Conservation (phyloP, 768 basidiomycete species). For the Rhodotorula paludigena region DNA sequence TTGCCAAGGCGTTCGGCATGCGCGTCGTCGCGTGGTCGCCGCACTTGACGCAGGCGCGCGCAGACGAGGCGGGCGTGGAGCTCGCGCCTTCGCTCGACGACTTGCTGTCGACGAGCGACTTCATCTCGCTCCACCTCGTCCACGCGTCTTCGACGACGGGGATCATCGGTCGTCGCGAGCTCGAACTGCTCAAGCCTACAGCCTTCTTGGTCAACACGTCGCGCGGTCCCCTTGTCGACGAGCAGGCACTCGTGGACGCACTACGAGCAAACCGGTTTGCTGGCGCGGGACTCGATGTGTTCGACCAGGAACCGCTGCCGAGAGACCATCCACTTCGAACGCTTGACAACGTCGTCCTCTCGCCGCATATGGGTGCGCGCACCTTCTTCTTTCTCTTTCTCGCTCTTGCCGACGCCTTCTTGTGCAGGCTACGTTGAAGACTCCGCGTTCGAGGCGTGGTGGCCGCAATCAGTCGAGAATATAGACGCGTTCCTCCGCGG, state of each 20-base stretch:
- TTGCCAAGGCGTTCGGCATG: conserved; percentile 59
- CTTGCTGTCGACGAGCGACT: conserved; percentile 56
- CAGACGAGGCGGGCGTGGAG: conserved; percentile 55
- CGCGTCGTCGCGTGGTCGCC: conserved; percentile 63
- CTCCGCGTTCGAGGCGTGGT: conserved; percentile 51
- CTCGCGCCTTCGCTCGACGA: conserved; percentile 55
- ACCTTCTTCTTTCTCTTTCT: too few relatives aligned
- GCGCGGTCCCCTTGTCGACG: conserved; percentile 63
- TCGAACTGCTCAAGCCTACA: conserved; percentile 57
- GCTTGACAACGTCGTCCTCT: conserved; percentile 57
- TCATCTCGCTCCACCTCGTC: conserved; percentile 62
- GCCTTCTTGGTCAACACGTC: conserved; percentile 65
- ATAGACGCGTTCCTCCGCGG: conserved; percentile 57
- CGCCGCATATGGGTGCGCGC: conserved; percentile 61
- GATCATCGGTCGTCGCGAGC: conserved; percentile 53
- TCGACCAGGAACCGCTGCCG: conserved; percentile 62
- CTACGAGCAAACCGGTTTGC: conserved; percentile 54
- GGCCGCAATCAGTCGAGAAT: conserved; percentile 58
- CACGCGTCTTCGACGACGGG: conserved; percentile 55
- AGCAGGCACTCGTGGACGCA: conserved; percentile 55
- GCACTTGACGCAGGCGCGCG: conserved; percentile 59
- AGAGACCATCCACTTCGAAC: conserved; percentile 55
- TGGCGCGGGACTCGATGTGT: conserved; percentile 64
- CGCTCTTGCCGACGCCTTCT: too few relatives aligned
- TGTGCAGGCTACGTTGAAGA: conserved; percentile 19